Base-by-base conservation (phyloP, 2,329 filamentous ascomycete species). In the Trichoderma simmonsii region DNA sequence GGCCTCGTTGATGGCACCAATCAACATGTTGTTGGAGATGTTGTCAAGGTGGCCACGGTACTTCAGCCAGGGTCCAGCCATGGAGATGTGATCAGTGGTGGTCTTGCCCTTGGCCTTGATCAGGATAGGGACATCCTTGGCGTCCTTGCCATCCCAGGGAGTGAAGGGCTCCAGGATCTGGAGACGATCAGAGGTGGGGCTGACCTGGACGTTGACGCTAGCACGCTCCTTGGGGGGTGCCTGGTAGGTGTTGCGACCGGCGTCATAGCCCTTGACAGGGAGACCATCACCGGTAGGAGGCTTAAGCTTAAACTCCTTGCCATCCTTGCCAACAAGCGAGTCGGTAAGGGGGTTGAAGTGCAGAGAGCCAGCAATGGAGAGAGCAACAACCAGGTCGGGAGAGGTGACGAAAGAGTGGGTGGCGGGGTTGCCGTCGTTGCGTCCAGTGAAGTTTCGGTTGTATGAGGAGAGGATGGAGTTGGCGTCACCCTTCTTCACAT, bases 21-120 rank as follows among this genome's bases (percentile, higher is more conserved):
- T 98, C 83, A 98, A 86, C 94, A 98, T 97, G 90, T 98, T 98
- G 91, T 98, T 98, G 82, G 95, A 98, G 86, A 98, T 98, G 90
- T 98, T 98, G 90, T 98, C 95, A 80, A 98, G 89, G 83, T 98
- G 95, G 75, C 95, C 95, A 89, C 95, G 94, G 90, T 98, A 98
- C 89, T 98, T 98, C 83, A 98, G 88, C 95, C 95, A 97, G 74
- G 95, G 94, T 76, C 95, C 94, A 77, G 94, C 95, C 93, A 97
- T 97, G 74, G 94, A 97, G 85, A 97, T 97, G 86, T 97, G 94
- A 81, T 97, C 95, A 75, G 95, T 97, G 75, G 95, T 98, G 76
- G 94, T 97, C 91, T 98, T 98, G 84, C 95, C 95, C 85, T 96
- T 85, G 75, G 92, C 89, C 91, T 99, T 99, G 89, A 98, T 98